Evolutionary conservation across 257 asterid species (phyloP), one percentile per base, ranked within the genome.

Genomic region (Nicotiana undulata): DNA sequence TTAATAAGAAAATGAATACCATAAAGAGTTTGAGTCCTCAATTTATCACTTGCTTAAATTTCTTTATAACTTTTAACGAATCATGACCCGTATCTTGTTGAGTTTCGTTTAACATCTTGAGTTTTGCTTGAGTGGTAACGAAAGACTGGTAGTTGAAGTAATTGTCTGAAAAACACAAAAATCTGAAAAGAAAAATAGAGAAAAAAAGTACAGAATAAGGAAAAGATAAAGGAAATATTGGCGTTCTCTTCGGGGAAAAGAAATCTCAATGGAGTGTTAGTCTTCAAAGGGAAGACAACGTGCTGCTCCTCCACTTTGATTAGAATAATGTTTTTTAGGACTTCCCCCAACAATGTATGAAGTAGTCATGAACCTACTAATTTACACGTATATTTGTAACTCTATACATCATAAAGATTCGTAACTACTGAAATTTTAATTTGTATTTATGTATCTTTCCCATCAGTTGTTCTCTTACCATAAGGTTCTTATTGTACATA

Each of bases 201-300:
- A 52, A 6, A 17, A 51, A 52, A 52, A 15, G 58, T 16, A 52
- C 17, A 15, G 2, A 4, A 52, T 52, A 40, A 40, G 49, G 6
- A 37, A 40, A 40, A 40, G 63, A 56, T 18, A 3, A 59, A 59
- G 11, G 3, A 20, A 59, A 37, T n/a, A 29, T 53, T 68, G 32
- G 72, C 9, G 44, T 20, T 68, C 56, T 20, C 58, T 40, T 68
- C n/a, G 13, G 3, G 13, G 13, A 4, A 68, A 68, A 68, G 77
- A 31, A 40, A 68, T 68, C 58, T 68, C 58, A 40, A 40, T 40
- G 77, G 58, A 68, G 32, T 20, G 32, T 20, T 40, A 20, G 58
- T 68, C 77, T 68, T 68, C 58, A 68, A 68, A 68, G 58, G 58
- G 77, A 68, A 68, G 77, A 40, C 32, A 68, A 68, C 20, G 32